Percentiles rank a stretch among this genome's conserved stretches.
These are phyloP conservation scores for Penicillium sp. DNA, from an alignment of 2,329 filamentous ascomycete genomes.

Conservation along the genomic window DNA sequence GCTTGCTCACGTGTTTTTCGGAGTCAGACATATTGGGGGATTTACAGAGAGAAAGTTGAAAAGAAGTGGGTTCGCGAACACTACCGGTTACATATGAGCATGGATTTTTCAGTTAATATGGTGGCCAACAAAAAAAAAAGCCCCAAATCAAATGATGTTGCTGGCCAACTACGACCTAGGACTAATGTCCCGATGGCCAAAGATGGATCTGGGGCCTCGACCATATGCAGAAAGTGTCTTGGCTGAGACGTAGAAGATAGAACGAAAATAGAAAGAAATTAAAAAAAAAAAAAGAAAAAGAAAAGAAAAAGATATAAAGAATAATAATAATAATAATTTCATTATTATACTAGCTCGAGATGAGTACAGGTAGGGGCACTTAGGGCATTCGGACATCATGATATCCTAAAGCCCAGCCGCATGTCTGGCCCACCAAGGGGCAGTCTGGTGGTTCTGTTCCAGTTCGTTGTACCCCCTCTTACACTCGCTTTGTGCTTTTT, in stretches of 20 bases:
- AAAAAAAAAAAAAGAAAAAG: neutral
- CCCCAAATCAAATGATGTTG: neutral
- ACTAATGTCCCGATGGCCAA: constrained; percentile 6
- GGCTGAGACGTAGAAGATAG: constrained; percentile 10
- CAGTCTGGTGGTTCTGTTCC: constrained; percentile 14
- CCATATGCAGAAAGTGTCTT: constrained; percentile 17
- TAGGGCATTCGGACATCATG: constrained; percentile 6
- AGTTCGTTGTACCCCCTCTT: constrained; percentile 5
- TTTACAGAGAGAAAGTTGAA: constrained; percentile 8
- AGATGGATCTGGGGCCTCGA: constrained; percentile 19
- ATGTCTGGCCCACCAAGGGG: constrained; percentile 20
- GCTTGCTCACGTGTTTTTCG: constrained; percentile 35
- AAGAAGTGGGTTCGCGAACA: constrained; percentile 10
- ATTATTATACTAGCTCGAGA: constrained; percentile 7
- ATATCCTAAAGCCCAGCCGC: constrained; percentile 16
- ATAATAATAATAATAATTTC: neutral
- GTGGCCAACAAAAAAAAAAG: neutral
- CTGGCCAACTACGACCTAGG: neutral
- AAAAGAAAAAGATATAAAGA: neutral
- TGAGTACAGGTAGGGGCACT: constrained; percentile 12
- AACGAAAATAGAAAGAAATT: neutral
- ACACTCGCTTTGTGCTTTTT: constrained; percentile 10
- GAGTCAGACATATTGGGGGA: constrained; percentile 16
- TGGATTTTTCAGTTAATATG: neutral
- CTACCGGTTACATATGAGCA: constrained; percentile 8